Evolutionary conservation across 371 early-diverging fungal species (phyloP).

Genomic region (Gilbertella persicaria): DNA sequence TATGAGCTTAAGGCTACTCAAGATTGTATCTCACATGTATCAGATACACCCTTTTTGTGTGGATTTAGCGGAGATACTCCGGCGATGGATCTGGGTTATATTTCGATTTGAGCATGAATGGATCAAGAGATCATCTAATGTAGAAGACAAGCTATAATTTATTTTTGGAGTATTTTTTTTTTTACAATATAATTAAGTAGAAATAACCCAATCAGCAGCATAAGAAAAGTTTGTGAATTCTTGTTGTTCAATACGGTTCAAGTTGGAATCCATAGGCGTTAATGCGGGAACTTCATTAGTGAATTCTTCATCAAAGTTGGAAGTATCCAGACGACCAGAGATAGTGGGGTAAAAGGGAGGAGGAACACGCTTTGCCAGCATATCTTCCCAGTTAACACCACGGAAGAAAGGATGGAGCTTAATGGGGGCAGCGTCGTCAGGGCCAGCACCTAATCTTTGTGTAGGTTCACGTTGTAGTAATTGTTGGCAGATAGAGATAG

Average conservation of each 20-base stretch:
- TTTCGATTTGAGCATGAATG: constrained; percentile 85
- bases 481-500: constrained; percentile 88
- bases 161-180: background rate
- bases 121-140: constrained; percentile 54
- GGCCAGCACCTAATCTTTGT: constrained; percentile 83
- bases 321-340: constrained; percentile 79
- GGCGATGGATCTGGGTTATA: constrained; percentile 93
- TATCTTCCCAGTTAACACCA: constrained; percentile 92
- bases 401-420: constrained; percentile 94
- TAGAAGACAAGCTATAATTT: constrained; percentile 26
- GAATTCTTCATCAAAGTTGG: constrained; percentile 96
- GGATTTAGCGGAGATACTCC: constrained; percentile 74
- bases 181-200: background rate
- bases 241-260: constrained; percentile 81
- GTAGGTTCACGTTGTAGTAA: constrained; percentile 89
- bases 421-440: constrained; percentile 84
- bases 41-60: constrained; percentile 63
- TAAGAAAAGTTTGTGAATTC: constrained; percentile 93
- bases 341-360: constrained; percentile 91
- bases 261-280: constrained; percentile 83
- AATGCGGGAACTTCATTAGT: constrained; percentile 86
- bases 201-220: constrained; percentile 78
- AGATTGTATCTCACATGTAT: constrained; percentile 68
- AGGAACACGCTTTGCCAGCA: constrained; percentile 76
- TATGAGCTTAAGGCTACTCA: constrained; percentile 56